phyloP scores from a whole-genome alignment of 2,329 filamentous ascomycete species.

The Lojkania enalia region DNA sequence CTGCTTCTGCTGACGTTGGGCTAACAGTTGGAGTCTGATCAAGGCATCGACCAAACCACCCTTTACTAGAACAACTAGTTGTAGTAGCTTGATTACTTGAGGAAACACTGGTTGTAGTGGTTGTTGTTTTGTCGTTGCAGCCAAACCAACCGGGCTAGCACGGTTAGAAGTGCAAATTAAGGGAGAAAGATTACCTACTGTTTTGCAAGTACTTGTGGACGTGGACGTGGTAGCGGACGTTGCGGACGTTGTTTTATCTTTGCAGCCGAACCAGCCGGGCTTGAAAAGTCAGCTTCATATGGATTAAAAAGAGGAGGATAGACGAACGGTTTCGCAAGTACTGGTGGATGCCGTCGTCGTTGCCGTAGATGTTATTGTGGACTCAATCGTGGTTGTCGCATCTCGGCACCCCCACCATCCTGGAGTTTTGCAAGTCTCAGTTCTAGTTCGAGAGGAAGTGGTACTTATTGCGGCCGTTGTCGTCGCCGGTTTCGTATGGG shows the following conservation, averaged over 20 bases:
- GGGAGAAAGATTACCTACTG: no score
- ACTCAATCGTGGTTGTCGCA: constrained; percentile 24
- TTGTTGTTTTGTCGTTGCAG: constrained; percentile 39
- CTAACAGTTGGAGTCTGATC: constrained; percentile 21
- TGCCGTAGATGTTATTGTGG: constrained; percentile 21
- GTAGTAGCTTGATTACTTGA: constrained; percentile 20
- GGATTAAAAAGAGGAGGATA: not conserved
- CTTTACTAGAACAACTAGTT: constrained; percentile 38
- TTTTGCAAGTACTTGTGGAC: constrained; percentile 37
- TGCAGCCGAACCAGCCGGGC: constrained; percentile 39
- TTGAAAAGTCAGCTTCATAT: not conserved
- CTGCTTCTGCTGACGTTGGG: constrained; percentile 20
- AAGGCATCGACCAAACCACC: constrained; percentile 42
- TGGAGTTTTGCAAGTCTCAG: constrained; percentile 42
- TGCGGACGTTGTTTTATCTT: constrained; percentile 34
- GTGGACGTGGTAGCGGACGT: constrained; percentile 25
- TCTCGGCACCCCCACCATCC: constrained; percentile 45
- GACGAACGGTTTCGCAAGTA: constrained; percentile 39
- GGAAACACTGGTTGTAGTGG: constrained; percentile 22
- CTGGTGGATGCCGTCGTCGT: constrained; percentile 20
- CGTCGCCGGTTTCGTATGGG: constrained; percentile 30
- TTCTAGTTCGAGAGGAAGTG: constrained; percentile 32
- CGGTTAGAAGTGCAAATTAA: no score
- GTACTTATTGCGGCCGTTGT: constrained; percentile 30
- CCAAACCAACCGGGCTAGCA: constrained; percentile 32